phyloP scores from a whole-genome alignment of 192 early-diverging fungal species.

The Coemansia sp. region DNA sequence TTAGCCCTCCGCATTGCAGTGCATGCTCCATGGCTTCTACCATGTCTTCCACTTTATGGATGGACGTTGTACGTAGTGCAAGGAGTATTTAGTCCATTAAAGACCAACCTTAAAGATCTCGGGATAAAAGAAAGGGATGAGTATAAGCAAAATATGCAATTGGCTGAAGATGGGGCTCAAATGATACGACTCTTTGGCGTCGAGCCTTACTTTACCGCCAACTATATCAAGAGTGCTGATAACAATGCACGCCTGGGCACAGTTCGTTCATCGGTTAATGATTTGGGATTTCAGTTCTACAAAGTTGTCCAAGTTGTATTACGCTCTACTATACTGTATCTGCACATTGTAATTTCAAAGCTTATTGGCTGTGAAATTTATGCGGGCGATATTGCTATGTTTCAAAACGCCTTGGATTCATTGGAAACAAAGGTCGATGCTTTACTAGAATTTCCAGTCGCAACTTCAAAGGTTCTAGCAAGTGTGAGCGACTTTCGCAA shows the following conservation, averaged over 20 bases:
- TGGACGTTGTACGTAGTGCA: neutral
- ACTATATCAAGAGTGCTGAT: slow-evolving; percentile 58
- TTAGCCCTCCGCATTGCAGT: neutral
- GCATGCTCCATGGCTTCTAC: neutral
- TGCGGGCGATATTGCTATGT: neutral
- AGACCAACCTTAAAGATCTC: neutral
- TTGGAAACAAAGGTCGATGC: neutral
- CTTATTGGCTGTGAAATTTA: neutral
- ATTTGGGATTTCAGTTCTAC: neutral
- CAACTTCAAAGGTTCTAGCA: neutral
- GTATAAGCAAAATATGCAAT: neutral
- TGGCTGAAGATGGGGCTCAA: neutral
- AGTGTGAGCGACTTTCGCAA: neutral
- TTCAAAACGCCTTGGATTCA: neutral
- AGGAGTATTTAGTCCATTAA: neutral
- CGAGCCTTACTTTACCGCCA: slow-evolving; percentile 54
- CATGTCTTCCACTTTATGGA: neutral
- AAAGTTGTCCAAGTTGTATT: neutral
- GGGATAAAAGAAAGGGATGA: neutral
- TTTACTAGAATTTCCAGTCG: neutral
- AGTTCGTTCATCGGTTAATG: neutral
- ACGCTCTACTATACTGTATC: neutral
- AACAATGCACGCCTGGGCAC: slow-evolving; percentile 43
- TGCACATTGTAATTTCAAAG: neutral
- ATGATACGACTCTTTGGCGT: too few relatives aligned